Evolutionary conservation across 2,329 filamentous ascomycete species (phyloP), one percentile per base, ranked within the genome.

Genomic region (Delphinella strobiligena): DNA sequence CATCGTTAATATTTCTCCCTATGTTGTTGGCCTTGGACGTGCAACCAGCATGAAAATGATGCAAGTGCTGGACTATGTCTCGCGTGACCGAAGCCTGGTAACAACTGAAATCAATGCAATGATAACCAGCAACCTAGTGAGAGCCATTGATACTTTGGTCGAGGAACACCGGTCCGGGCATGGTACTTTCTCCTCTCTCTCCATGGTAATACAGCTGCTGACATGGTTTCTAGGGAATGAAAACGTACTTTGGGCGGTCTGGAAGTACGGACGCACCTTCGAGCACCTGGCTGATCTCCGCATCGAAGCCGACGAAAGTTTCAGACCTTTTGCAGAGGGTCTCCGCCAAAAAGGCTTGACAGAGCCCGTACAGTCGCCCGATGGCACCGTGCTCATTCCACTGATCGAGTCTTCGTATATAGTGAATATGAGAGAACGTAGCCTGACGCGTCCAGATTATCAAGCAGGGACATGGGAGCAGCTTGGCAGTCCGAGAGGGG

Each of bases 61-160:
- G 5, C 39, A 41, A 16, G 12, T 41, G 1, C 17, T 41, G 12
- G 39, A 41, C 15, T 22, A 37, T 3, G 36, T 37, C 31, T 37
- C 39, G 10, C 39, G 39, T 8, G 36, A 37, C 34, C 22, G 22
- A 27, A 37, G 34, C 19, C 65, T 96, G 19, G 69, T 96, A 49
- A 87, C 95, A 51, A 93, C 93, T 56, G 91, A 98, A 43, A 82
- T 75, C 29, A 98, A 98, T 49, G 84, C 96, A 55, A 66, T 69
- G 22, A 72, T 96, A 4, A 68, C 98, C 5, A 74, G 78, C 36
- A 88, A 87, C 0, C 63, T 96, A 18, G 68, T 98, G 8, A 86
- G 95, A 54, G 88, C 86, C 0, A 78, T 96, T 54, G 94, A 91
- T 55, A 77, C 85, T 2, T 82, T 94, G 32, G 68, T 96, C 29